A percentile compares a stretch with the other conserved stretches of the same genome.
phyloP scores from a whole-genome alignment of 805 yeast genomes.

The Candida krabiensis region DNA sequence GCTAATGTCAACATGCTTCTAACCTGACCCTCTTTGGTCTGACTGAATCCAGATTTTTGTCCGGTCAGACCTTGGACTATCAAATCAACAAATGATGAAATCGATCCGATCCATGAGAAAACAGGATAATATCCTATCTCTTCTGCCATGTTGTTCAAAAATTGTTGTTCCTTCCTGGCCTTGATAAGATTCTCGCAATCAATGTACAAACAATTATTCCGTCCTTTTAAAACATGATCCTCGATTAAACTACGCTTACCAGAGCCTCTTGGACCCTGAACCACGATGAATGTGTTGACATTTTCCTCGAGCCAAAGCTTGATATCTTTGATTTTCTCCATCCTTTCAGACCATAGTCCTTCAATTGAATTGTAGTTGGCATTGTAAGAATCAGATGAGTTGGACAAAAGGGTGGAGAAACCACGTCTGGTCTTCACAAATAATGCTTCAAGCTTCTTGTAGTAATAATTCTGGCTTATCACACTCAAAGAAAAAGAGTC shows the following conservation, averaged over 20 bases:
- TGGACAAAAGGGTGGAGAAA: slow-evolving; percentile 24
- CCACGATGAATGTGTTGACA: slow-evolving; percentile 83
- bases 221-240: slow-evolving; percentile 59
- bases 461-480: slow-evolving; percentile 37
- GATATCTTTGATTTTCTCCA: slow-evolving; percentile 65
- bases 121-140: slow-evolving; percentile 91
- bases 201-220: slow-evolving; percentile 62
- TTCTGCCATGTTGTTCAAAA: slow-evolving; percentile 65
- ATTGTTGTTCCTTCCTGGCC: slow-evolving; percentile 69
- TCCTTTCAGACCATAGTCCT: slow-evolving; percentile 66
- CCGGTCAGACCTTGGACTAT: slow-evolving; percentile 91
- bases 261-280: slow-evolving; percentile 94
- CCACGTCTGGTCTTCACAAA: slow-evolving; percentile 28
- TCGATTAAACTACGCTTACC: slow-evolving; percentile 83
- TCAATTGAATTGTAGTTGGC: slow-evolving; percentile 20
- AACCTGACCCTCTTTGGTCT: slow-evolving; percentile 76
- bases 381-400: slow-evolving; percentile 11
- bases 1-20: slow-evolving; percentile 77
- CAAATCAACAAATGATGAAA: slow-evolving; percentile 78
- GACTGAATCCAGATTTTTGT: slow-evolving; percentile 87
- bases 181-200: slow-evolving; percentile 80
- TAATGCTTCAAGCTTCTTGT: slow-evolving; percentile 35
- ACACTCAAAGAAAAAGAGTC: slow-evolving; percentile 51
- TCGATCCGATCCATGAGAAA: slow-evolving; percentile 86
- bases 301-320: slow-evolving; percentile 84